Conservation (phyloP, 345 rosid species). For the Geranium brycei region DNA sequence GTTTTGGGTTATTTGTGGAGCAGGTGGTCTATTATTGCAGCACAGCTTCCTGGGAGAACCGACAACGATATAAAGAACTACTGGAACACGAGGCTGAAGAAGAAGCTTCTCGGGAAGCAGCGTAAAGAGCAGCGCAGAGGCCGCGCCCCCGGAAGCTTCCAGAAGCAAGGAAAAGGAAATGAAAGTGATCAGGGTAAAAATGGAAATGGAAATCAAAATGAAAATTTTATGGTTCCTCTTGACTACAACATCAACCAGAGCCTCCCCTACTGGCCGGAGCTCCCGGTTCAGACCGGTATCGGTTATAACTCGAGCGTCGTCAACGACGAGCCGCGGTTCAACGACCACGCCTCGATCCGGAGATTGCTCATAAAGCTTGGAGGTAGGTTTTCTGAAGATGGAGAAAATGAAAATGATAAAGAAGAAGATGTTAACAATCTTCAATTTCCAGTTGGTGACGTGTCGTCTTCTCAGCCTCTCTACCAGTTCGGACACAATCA, state of each 20-base stretch:
- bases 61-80: conserved; percentile 58
- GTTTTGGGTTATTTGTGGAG: neutral
- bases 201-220: conserved; percentile 2
- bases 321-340: conserved; percentile 18
- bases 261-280: conserved; percentile 33
- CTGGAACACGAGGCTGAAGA: conserved; percentile 56
- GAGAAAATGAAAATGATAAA: conserved; percentile 3
- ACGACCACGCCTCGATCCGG: conserved; percentile 36
- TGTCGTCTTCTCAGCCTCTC: neutral
- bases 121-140: conserved; percentile 9
- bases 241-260: conserved; percentile 11
- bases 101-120: conserved; percentile 37
- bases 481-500: neutral
- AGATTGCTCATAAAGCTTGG: conserved; percentile 50
- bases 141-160: too few species aligned
- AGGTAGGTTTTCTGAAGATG: conserved; percentile 28
- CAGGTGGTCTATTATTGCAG: conserved; percentile 54
- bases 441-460: conserved; percentile 9
- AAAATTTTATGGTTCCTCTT: neutral
- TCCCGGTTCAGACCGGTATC: conserved; percentile 25
- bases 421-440: conserved; percentile 4
- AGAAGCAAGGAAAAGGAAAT: conserved; percentile 8
- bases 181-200: neutral
- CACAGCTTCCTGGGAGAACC: conserved; percentile 54
- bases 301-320: conserved; percentile 14